Base-by-base conservation (phyloP, 1,139 yeast species). In the Yamadazyma atmosphaerica region DNA sequence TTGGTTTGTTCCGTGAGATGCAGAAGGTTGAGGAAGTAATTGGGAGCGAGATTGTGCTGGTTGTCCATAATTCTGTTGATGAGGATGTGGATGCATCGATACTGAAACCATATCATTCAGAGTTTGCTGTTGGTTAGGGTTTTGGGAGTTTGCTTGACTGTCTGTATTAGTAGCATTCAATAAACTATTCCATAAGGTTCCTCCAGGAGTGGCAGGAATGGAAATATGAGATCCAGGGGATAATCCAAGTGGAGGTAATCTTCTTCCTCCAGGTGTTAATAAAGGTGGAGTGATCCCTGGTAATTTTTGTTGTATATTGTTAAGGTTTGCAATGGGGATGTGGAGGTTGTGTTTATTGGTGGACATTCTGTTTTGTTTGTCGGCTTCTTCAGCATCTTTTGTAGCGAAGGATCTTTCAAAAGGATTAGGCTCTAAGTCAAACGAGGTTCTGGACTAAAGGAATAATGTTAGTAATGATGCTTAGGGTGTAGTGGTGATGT, bases 341-440 rank as follows among this genome's bases (percentile, higher is more conserved):
- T 61, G 67, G 26, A 67, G 56, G 35, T 63, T 63, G 42, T 65
- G 68, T 39, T 60, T 65, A 47, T 63, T 62, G 36, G 52, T 45
- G 9, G 49, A 38, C 19, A 37, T 31, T 27, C 33, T 19, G 13
- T 30, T 30, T 16, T 28, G 31, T 30, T 30, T 18, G 16, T 30
- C 33, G 14, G 31, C 33, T 9, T 34, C 36, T 18, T 35, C 35
- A 18, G 32, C 33, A 16, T 45, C 44, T 36, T 36, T 28, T n/a
- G 36, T 12, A 24, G 96, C 97, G 65, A 92, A 92, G 35, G 96
- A 87, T 58, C 85, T 83, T 61, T 92, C 98, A 56, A 92, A 92
- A 2, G 98, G 98, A 55, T 92, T 92, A 4, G 94, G 96, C 59
- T 92, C 99, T 46, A 89, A 68, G 46, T 85, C 94, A 56, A 87